Conservation (phyloP, 2,329 filamentous ascomycete genomes). For the Colletotrichum agaves region DNA sequence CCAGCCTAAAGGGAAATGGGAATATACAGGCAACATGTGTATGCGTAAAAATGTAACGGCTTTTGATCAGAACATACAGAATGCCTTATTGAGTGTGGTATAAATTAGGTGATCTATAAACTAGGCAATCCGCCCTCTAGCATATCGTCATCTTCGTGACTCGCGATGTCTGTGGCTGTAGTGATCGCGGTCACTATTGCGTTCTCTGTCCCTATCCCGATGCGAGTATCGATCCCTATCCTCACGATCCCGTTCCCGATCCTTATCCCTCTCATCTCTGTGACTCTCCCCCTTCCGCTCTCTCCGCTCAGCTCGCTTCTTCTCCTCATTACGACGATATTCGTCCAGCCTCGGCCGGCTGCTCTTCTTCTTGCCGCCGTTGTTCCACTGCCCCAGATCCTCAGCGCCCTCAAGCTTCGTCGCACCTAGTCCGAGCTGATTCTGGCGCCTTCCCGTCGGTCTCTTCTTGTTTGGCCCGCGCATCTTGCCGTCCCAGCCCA, state of each 20-base stretch:
- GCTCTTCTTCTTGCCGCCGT: constrained; percentile 63
- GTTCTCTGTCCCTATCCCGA: constrained; percentile 47
- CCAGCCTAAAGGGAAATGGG: too few relatives aligned
- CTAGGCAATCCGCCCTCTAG: background rate
- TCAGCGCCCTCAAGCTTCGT: constrained; percentile 79
- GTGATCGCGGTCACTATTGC: constrained; percentile 32
- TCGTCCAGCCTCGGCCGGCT: constrained; percentile 60
- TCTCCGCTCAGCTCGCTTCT: constrained; percentile 50
- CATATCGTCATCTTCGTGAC: constrained; percentile 23
- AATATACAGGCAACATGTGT: too few relatives aligned
- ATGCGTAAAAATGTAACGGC: too few relatives aligned
- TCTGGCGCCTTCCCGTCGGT: constrained; percentile 77
- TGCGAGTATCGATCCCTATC: constrained; percentile 45
- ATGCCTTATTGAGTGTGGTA: background rate
- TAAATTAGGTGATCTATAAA: background rate
- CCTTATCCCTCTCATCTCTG: constrained; percentile 54
- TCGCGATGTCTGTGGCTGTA: constrained; percentile 34
- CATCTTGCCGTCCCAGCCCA: constrained; percentile 88
- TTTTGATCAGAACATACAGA: too few relatives aligned
- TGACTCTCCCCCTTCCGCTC: constrained; percentile 48
- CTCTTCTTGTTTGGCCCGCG: constrained; percentile 65
- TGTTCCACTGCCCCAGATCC: constrained; percentile 85
- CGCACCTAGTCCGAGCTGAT: constrained; percentile 87
- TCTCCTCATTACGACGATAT: constrained; percentile 52
- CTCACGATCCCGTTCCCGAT: constrained; percentile 46